phyloP scores from a whole-genome alignment of 1,284 basidiomycete genomes.

The Rhodotorula sp. region DNA sequence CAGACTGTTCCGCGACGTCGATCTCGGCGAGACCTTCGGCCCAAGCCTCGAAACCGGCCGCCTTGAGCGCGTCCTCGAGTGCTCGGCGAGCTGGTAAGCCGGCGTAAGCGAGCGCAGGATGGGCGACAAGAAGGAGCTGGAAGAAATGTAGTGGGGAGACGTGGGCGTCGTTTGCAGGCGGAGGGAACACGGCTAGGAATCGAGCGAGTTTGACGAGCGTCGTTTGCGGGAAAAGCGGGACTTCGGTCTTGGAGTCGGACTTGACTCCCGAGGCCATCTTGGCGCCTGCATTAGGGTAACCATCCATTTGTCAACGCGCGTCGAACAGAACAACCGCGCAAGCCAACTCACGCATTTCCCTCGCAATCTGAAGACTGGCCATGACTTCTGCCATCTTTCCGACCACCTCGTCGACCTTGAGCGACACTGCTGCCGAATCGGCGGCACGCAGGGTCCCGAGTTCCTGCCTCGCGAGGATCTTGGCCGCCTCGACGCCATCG shows the following conservation, averaged over 20 bases:
- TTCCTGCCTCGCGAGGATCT: constrained; percentile 24
- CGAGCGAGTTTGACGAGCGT: constrained; percentile 28
- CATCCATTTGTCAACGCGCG: neutral
- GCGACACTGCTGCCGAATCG: neutral
- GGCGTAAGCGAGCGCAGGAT: constrained; percentile 26
- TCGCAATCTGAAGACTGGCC: constrained; percentile 18
- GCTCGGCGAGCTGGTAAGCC: constrained; percentile 4
- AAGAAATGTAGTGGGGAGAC: constrained; percentile 10
- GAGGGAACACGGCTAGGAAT: constrained; percentile 36
- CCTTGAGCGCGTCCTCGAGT: constrained; percentile 19
- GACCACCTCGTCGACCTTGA: constrained; percentile 3
- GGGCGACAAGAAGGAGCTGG: constrained; percentile 21
- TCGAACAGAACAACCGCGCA: too few relatives aligned
- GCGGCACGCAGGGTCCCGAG: neutral
- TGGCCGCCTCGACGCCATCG: constrained; percentile 33
- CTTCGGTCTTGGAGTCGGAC: constrained; percentile 12
- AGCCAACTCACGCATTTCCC: constrained; percentile 28
- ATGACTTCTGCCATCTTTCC: constrained; percentile 26
- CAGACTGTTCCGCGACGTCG: neutral
- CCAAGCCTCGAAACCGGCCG: constrained; percentile 19
- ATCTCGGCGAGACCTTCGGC: constrained; percentile 9
- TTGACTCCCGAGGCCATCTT: constrained; percentile 35
- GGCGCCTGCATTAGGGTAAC: constrained; percentile 1
- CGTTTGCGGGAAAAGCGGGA: constrained; percentile 37
- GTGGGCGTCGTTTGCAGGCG: constrained; percentile 1